Evolutionary conservation across 1,284 basidiomycete genomes (phyloP), one percentile per base, ranked within the genome.

Genomic region (Fistulina hepatica): DNA sequence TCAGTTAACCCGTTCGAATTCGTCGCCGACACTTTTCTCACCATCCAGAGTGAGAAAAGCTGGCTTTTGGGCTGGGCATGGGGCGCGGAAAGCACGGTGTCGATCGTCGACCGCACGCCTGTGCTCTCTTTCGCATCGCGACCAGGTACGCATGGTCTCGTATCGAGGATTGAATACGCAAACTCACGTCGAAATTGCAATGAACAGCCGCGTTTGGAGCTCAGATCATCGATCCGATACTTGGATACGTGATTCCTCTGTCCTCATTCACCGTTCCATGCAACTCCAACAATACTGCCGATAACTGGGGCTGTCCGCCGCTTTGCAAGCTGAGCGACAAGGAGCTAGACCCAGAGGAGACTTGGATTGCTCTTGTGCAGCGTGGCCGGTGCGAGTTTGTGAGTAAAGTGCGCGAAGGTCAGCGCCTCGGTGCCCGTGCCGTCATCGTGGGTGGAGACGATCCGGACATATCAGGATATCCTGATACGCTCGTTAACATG

Each of bases 381-480:
- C 66, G 91, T 33, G 90, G 90, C 1, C 64, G 73, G 33, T 95
- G 91, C 53, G 77, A 88, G 38, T 95, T 95, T 54, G 81, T 85
- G 10, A 79, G 77, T 49, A 95, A 95, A 63, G 83, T 72, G 15
- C 64, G 83, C 34, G 78, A 85, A 50, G 86, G 89, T 1, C 85
- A 92, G 55, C 64, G 71, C 28, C 61, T 88, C 9, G 90, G 89
- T n/a, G 89, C 90, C 1, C 73, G 67, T 45, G 89, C 81, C 2
- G 80, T 92, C 19, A 75, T 94, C n/a, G 85, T 95, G 2, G 91
- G 90, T 30, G 90, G 91, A 34, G 69, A 79, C 48, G 71, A 80
- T 51, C 76, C 76, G 22, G 65, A 64, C 15, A 48, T 67, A 33
- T 75, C 76, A 9, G 76, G 81, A 4, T 71, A 71, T 49, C 76